Evolutionary conservation across 2,329 filamentous ascomycete species (phyloP).

Genomic region (Aspergillus sp.): DNA sequence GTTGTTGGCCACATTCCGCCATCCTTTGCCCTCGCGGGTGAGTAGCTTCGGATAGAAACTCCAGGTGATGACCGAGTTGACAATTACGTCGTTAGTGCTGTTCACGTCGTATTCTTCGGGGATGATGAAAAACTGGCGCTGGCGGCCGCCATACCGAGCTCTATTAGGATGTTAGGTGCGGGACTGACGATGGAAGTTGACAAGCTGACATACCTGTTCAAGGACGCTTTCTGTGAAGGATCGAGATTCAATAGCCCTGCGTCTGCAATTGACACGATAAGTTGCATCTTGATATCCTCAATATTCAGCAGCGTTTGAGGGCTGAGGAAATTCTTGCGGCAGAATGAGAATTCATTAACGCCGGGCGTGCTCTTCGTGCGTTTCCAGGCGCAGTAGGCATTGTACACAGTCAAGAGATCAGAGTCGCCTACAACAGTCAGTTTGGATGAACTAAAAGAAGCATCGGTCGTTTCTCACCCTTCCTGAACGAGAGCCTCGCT

Average conservation of each 20-base stretch:
- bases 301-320: conserved; percentile 88
- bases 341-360: conserved; percentile 82
- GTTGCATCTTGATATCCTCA: conserved; percentile 91
- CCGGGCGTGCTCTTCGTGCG: conserved; percentile 70
- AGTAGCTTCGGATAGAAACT: conserved; percentile 95
- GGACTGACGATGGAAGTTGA: background rate
- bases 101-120: conserved; percentile 73
- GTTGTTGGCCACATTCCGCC: conserved; percentile 90
- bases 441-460: background rate
- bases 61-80: conserved; percentile 82
- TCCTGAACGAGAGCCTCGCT: conserved; percentile 74
- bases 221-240: conserved; percentile 65
- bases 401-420: conserved; percentile 88
- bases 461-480: conserved; percentile 45
- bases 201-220: conserved; percentile 57
- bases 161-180: conserved; percentile 27
- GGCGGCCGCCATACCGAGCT: conserved; percentile 62
- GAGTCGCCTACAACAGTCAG: conserved; percentile 65
- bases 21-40: conserved; percentile 77
- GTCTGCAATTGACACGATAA: conserved; percentile 80
- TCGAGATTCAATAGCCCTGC: conserved; percentile 78
- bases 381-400: conserved; percentile 89
- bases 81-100: conserved; percentile 75
- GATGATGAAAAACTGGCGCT: conserved; percentile 79
- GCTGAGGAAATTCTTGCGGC: conserved; percentile 89